Evolutionary conservation across 805 yeast genomes (phyloP).

Genomic region (Wickerhamiella qilinensis): DNA sequence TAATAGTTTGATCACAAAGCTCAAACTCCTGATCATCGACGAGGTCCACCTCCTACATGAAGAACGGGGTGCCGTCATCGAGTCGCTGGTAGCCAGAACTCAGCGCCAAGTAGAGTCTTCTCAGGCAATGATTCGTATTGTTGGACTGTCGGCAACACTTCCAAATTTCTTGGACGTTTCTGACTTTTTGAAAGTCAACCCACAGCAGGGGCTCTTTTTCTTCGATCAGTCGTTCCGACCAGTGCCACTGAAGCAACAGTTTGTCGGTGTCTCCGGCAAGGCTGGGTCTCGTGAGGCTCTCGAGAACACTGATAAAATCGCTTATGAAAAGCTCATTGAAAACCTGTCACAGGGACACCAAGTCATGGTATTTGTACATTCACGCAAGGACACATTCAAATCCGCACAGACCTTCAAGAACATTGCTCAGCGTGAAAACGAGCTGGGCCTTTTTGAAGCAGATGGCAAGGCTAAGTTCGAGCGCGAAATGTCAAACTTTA

Average conservation of each 20-base stretch:
- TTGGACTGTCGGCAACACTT: constrained; percentile 84
- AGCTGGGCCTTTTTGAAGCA: constrained; percentile 42
- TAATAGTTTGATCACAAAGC: constrained; percentile 66
- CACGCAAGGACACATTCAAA: constrained; percentile 80
- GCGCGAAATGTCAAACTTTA: constrained; percentile 50
- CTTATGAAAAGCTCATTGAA: constrained; percentile 61
- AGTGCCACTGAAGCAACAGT: constrained; percentile 76
- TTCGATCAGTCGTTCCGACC: constrained; percentile 91
- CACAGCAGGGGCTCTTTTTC: constrained; percentile 82
- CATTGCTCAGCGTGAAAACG: constrained; percentile 48
- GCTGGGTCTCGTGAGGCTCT: constrained; percentile 26
- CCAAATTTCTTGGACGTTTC: constrained; percentile 91
- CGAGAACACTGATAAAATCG: constrained; percentile 56
- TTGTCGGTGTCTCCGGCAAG: constrained; percentile 45
- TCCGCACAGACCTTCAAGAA: constrained; percentile 60
- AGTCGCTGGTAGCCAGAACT: constrained; percentile 87
- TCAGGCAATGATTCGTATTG: constrained; percentile 85
- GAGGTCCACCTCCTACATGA: constrained; percentile 94
- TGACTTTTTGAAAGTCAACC: constrained; percentile 73
- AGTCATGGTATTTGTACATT: constrained; percentile 93
- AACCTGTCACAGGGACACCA: constrained; percentile 60
- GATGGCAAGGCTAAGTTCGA: constrained; percentile 27
- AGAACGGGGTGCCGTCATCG: constrained; percentile 97
- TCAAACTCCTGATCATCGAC: constrained; percentile 76
- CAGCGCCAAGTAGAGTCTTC: constrained; percentile 87